Evolutionary conservation across 2,329 filamentous ascomycete genomes (phyloP), one percentile per base, ranked within the genome.

Genomic region (Fusarium torreyae): DNA sequence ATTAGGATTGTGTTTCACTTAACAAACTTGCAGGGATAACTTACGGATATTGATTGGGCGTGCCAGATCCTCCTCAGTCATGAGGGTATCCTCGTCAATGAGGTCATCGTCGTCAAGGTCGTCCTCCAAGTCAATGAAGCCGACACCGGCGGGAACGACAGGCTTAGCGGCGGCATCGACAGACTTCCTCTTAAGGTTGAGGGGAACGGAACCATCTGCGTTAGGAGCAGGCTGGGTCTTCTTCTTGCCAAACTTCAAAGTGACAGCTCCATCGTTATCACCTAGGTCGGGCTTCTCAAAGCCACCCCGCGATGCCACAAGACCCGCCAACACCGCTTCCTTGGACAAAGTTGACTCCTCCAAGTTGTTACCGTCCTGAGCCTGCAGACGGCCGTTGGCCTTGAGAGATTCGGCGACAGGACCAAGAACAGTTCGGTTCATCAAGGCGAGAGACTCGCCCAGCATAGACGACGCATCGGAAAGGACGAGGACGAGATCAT

Each of bases 71-170:
- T 94, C 93, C 75, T 94, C 94, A 5, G 91, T 93, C 73, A 99
- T 84, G 33, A 99, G 84, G 11, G 89, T 90, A 75, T 98, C 92
- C 79, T 98, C 96, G 76, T 98, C 94, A 71, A 99, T 96, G 55
- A 97, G 81, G 57, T 97, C 94, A 69, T 97, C 94, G 73, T 94
- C 92, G 57, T 87, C 85, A 64, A 87, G 76, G 69, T 93, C 89
- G 70, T 91, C 88, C 69, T 85, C 86, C 65, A 90, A 87, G 74
- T 92, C 89, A 38, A 92, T 87, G 70, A 91, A 91, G 34, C 90
- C 91, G 14, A 93, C 88, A 20, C 88, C 89, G 48, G 84, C 81
- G 17, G 87, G 85, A 79, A 33, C 78, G 74, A 79, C 67, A 63
- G 81, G 73, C 69, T 79, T 76, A 73, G 79, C 84, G 79, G 74